phyloP scores from a whole-genome alignment of 306 rosid species.

The Crataegus laevigata region DNA sequence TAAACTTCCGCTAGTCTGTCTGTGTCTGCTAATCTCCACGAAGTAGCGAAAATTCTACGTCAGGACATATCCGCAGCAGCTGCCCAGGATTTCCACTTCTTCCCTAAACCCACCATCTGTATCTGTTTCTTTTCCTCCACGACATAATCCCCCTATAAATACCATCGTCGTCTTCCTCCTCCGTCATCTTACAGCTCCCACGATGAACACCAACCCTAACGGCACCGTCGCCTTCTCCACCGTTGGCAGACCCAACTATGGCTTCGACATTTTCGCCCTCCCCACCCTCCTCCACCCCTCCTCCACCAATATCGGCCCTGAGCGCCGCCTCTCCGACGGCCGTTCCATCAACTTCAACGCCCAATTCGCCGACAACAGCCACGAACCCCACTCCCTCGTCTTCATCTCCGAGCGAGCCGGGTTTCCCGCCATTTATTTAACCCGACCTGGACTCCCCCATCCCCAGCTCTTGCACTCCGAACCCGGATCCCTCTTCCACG shows the following conservation, averaged over 20 bases:
- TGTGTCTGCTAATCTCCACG: background rate
- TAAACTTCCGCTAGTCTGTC: no score
- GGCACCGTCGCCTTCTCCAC: slow-evolving; percentile 61
- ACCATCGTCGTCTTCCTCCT: background rate
- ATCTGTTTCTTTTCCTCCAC: background rate
- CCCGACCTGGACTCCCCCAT: slow-evolving; percentile 24
- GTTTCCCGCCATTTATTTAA: slow-evolving; percentile 30
- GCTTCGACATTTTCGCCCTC: slow-evolving; percentile 63
- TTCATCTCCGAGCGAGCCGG: slow-evolving; percentile 75
- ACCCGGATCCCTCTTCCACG: slow-evolving; percentile 44
- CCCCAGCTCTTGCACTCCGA: slow-evolving; percentile 25
- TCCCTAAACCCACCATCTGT: background rate
- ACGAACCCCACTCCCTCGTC: slow-evolving; percentile 21
- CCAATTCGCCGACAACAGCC: slow-evolving; percentile 33
- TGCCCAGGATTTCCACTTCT: background rate
- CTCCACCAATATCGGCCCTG: slow-evolving; percentile 4
- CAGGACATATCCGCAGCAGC: background rate
- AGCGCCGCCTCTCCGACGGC: slow-evolving; percentile 61
- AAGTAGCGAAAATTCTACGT: background rate
- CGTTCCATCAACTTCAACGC: slow-evolving; percentile 69
- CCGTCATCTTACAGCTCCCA: background rate
- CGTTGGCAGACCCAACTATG: slow-evolving; percentile 51
- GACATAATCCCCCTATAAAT: background rate
- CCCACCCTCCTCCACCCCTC: slow-evolving; percentile 10
- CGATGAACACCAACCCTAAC: slow-evolving; percentile 18